These are phyloP conservation scores for Pseudotsuga menziesii DNA, from an alignment of 75 land plant species.

Conservation along the genomic window DNA sequence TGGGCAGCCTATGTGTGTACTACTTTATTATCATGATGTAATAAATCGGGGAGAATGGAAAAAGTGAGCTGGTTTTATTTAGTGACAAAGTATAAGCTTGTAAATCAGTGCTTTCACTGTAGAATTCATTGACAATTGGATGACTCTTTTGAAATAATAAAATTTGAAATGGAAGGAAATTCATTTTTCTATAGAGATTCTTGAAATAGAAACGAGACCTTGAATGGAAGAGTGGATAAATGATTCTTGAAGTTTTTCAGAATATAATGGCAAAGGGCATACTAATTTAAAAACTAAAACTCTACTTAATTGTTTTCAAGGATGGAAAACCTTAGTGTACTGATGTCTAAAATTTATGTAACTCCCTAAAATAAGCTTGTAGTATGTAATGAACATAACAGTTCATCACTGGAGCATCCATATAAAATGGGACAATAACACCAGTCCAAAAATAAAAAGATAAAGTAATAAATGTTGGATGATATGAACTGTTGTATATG, in stretches of 20 bases:
- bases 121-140: background rate
- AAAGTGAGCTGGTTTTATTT: slow-evolving; percentile 4
- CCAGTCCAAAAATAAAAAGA: too few relatives aligned
- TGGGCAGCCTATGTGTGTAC: slow-evolving; percentile 96
- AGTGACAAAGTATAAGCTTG: slow-evolving; percentile 3
- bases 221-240: background rate
- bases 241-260: background rate
- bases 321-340: background rate
- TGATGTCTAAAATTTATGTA: too few relatives aligned
- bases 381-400: too few relatives aligned
- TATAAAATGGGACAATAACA: too few relatives aligned
- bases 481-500: too few relatives aligned
- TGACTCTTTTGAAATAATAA: background rate
- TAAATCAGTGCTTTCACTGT: background rate
- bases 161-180: slow-evolving; percentile 1
- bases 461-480: too few relatives aligned
- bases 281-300: background rate
- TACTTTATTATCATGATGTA: slow-evolving; percentile 92
- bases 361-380: too few relatives aligned
- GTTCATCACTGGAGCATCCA: too few relatives aligned
- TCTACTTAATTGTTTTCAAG: background rate
- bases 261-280: background rate
- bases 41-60: slow-evolving; percentile 49
- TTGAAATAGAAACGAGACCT: background rate
- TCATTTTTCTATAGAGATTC: background rate